These are phyloP conservation scores for Hymenoscyphus linearis DNA, from an alignment of 2,329 filamentous ascomycete species.

Conservation along the genomic window DNA sequence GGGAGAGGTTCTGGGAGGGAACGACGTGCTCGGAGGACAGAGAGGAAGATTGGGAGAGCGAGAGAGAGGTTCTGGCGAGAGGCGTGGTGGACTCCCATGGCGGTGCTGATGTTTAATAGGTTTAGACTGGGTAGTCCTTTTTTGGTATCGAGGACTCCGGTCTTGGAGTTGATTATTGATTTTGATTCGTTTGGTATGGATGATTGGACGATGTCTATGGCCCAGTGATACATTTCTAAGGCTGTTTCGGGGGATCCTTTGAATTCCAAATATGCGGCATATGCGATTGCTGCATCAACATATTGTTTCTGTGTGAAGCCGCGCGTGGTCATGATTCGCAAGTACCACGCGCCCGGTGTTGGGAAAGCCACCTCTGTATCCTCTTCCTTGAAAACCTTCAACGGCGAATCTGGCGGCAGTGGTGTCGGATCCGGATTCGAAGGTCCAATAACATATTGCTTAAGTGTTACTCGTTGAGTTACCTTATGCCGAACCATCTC, in stretches of 20 bases:
- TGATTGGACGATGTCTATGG: constrained; percentile 65
- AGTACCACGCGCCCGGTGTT: constrained; percentile 70
- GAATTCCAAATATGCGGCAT: constrained; percentile 79
- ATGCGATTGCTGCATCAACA: constrained; percentile 75
- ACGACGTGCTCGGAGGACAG: constrained; percentile 73
- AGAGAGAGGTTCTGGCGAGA: constrained; percentile 57
- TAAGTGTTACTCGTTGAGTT: constrained; percentile 61
- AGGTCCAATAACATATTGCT: constrained; percentile 70
- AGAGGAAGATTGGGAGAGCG: constrained; percentile 81
- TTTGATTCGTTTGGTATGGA: constrained; percentile 41
- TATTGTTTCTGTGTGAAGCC: constrained; percentile 77
- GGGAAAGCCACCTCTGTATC: constrained; percentile 67
- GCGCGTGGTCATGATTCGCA: constrained; percentile 72
- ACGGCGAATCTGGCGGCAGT: constrained; percentile 54
- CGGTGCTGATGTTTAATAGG: constrained; percentile 68
- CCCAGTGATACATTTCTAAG: constrained; percentile 68
- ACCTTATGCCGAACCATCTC: constrained; percentile 69
- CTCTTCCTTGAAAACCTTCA: constrained; percentile 64
- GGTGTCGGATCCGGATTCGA: constrained; percentile 78
- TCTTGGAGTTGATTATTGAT: constrained; percentile 54
- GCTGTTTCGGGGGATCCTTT: constrained; percentile 63
- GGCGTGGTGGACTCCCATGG: constrained; percentile 73
- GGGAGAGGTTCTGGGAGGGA: constrained; percentile 41
- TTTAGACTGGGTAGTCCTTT: constrained; percentile 62
- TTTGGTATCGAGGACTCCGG: constrained; percentile 58